Percentiles rank a stretch among this genome's conserved stretches.
phyloP scores from a whole-genome alignment of 2,329 filamentous ascomycete species.

The Aureobasidium melanogenum region DNA sequence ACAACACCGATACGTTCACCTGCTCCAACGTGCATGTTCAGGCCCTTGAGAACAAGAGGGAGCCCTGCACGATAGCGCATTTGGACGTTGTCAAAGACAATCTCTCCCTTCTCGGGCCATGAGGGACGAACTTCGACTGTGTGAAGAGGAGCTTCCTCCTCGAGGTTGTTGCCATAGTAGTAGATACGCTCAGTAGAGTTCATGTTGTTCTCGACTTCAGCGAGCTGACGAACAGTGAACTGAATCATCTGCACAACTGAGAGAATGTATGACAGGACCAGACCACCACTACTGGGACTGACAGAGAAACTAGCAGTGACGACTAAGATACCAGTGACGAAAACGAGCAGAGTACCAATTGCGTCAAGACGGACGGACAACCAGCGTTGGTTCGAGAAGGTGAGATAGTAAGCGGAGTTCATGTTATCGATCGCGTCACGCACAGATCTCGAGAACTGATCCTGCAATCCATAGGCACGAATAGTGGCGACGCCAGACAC shows the following conservation, averaged over 20 bases:
- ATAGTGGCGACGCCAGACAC: constrained; percentile 78
- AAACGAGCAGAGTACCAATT: constrained; percentile 76
- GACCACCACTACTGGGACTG: constrained; percentile 71
- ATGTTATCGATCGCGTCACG: constrained; percentile 74
- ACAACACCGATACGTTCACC: constrained; percentile 77
- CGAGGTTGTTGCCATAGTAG: constrained; percentile 79
- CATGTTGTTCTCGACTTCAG: constrained; percentile 97
- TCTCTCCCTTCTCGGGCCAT: constrained; percentile 82
- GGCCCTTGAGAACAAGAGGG: constrained; percentile 40
- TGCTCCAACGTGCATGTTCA: constrained; percentile 58
- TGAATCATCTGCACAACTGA: constrained; percentile 92
- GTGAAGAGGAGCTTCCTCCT: constrained; percentile 80
- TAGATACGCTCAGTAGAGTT: constrained; percentile 87
- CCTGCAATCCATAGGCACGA: constrained; percentile 75
- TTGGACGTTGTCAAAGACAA: constrained; percentile 41
- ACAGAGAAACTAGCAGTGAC: constrained; percentile 85
- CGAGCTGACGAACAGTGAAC: constrained; percentile 86
- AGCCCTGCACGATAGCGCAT: constrained; percentile 44
- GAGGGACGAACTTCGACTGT: constrained; percentile 57
- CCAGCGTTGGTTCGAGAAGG: constrained; percentile 94
- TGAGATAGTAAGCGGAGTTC: constrained; percentile 90
- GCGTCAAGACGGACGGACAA: constrained; percentile 74
- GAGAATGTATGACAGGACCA: constrained; percentile 89
- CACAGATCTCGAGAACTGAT: constrained; percentile 63
- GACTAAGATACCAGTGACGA: constrained; percentile 80